Conservation (phyloP, 2,329 filamentous ascomycete species). For the Bipolaris zeicola region DNA sequence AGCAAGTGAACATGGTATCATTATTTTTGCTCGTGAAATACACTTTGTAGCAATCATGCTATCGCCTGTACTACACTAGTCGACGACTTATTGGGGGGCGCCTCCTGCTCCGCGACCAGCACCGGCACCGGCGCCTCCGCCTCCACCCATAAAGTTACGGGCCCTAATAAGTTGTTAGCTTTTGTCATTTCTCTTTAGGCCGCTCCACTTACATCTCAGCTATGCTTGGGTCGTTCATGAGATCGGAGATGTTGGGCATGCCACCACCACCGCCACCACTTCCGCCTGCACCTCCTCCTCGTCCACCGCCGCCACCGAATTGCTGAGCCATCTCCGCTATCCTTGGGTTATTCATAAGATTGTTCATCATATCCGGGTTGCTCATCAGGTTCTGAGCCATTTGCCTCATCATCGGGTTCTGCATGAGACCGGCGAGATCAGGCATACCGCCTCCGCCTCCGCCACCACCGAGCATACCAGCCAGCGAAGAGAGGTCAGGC, state of each 20-base stretch:
- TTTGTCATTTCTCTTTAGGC: not conserved
- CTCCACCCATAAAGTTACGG: conserved; percentile 68
- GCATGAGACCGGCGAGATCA: conserved; percentile 65
- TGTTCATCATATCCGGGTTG: conserved; percentile 90
- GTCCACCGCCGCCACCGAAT: conserved; percentile 58
- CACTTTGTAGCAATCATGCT: not conserved
- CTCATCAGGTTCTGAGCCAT: conserved; percentile 98
- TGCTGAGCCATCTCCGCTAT: conserved; percentile 84
- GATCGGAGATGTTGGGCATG: conserved; percentile 81
- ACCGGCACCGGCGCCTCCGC: conserved; percentile 19
- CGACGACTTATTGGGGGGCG: conserved; percentile 23
- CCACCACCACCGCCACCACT: conserved; percentile 71
- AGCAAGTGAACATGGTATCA: conserved; percentile 36
- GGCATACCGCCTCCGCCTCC: conserved; percentile 79
- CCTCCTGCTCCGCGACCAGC: conserved; percentile 29
- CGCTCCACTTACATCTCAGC: conserved; percentile 80
- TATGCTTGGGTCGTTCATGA: conserved; percentile 93
- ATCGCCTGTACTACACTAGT: not conserved
- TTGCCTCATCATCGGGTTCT: conserved; percentile 95
- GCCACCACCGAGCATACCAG: conserved; percentile 56
- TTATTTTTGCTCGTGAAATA: conserved; percentile 31
- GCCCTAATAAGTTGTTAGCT: conserved; percentile 55
- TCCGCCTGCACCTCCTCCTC: conserved; percentile 60
- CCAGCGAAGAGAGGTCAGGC: conserved; percentile 81
- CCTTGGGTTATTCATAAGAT: conserved; percentile 92